Evolutionary conservation across 306 rosid genomes (phyloP).

Genomic region (Sechiopsis laciniata): DNA sequence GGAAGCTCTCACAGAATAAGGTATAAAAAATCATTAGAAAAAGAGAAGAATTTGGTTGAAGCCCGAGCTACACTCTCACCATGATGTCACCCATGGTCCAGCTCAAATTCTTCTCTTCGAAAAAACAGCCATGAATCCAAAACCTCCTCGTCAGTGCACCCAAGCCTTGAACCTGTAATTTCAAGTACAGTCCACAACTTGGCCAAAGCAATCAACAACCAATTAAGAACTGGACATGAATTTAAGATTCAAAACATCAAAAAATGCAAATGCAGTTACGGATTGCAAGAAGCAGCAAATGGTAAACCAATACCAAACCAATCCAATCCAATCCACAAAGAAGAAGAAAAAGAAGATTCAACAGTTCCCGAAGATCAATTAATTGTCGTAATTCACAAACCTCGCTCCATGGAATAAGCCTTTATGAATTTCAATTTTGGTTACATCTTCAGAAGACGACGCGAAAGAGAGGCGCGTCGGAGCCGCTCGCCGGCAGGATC

Average conservation of each 20-base stretch:
- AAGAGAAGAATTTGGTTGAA: too few relatives aligned
- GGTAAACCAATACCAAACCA: too few relatives aligned
- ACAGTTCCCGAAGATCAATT: not conserved
- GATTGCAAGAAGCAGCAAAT: not conserved
- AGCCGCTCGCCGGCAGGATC: conserved; percentile 59
- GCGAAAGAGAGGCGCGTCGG: conserved; percentile 90
- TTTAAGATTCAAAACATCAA: not conserved
- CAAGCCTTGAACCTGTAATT: not conserved
- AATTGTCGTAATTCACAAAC: not conserved
- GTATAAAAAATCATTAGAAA: too few relatives aligned
- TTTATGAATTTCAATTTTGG: not conserved
- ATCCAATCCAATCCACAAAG: not conserved
- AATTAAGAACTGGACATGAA: not conserved
- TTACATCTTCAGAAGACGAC: conserved; percentile 47
- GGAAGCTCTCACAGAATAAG: too few relatives aligned
- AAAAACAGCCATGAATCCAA: too few relatives aligned
- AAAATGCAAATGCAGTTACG: too few relatives aligned
- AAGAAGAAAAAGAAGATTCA: not conserved
- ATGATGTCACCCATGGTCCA: too few relatives aligned
- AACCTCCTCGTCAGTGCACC: not conserved
- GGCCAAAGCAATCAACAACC: not conserved
- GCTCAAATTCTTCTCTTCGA: too few relatives aligned
- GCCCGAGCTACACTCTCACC: too few relatives aligned
- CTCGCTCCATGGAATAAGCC: not conserved
- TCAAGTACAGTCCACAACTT: not conserved